These are phyloP conservation scores for Chytridium lagenaria DNA, from an alignment of 371 early-diverging fungal genomes.

Conservation along the genomic window DNA sequence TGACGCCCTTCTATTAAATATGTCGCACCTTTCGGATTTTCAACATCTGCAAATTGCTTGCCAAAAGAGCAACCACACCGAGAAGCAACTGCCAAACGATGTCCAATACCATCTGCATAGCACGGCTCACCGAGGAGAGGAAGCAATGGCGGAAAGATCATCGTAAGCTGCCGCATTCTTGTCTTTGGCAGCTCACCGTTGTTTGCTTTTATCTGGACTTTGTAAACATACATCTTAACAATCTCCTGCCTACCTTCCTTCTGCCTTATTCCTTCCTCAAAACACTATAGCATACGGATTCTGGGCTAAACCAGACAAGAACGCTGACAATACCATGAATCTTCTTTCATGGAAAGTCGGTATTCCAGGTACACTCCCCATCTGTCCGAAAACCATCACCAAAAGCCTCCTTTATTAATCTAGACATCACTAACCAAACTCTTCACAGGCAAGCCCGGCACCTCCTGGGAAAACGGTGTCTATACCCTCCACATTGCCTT, in stretches of 20 bases:
- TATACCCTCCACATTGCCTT: constrained; percentile 92
- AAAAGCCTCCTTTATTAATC: not conserved
- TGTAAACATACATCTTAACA: too few species aligned
- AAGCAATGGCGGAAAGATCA: constrained; percentile 98
- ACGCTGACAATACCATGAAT: constrained; percentile 79
- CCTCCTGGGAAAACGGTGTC: constrained; percentile 96
- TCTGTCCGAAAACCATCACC: not conserved
- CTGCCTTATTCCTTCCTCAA: not conserved
- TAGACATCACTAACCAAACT: constrained; percentile 37
- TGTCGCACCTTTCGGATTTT: too few species aligned
- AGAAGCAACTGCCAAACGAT: too few species aligned
- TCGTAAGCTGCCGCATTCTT: constrained; percentile 62
- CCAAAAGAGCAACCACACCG: too few species aligned
- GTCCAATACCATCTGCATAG: constrained; percentile 44
- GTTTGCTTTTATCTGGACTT: too few species aligned
- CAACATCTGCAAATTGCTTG: too few species aligned
- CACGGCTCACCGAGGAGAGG: constrained; percentile 90
- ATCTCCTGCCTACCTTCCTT: not conserved
- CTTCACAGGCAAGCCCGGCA: constrained; percentile 67
- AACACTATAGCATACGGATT: constrained; percentile 57
- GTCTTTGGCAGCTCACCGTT: too few species aligned
- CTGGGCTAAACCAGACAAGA: constrained; percentile 78
- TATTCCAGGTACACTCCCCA: constrained; percentile 83
- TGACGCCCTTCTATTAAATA: too few species aligned
- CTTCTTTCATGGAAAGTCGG: constrained; percentile 93